Evolutionary conservation across 805 yeast genomes (phyloP).

Genomic region (Saccharomycopsis capsularis): DNA sequence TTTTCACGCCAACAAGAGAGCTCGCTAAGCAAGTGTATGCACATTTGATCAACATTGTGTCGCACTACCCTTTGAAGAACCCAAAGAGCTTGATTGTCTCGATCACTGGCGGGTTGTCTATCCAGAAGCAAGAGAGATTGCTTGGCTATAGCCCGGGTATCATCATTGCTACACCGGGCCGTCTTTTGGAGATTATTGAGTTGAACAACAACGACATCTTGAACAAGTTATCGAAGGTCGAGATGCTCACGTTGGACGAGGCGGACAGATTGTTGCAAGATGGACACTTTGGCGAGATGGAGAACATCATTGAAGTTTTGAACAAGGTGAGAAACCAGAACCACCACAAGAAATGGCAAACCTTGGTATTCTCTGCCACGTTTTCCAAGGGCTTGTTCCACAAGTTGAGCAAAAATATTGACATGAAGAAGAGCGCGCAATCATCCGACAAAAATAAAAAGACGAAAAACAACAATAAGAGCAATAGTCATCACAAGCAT

Average conservation of each 20-base stretch:
- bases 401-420: slow-evolving; percentile 45
- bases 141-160: slow-evolving; percentile 58
- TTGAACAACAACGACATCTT: slow-evolving; percentile 42
- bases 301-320: slow-evolving; percentile 64
- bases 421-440: slow-evolving; percentile 1
- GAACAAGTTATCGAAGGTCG: slow-evolving; percentile 36
- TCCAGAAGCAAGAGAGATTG: slow-evolving; percentile 85
- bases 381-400: slow-evolving; percentile 77
- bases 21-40: slow-evolving; percentile 88
- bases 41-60: slow-evolving; percentile 52
- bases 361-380: slow-evolving; percentile 92
- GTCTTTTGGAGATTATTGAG: slow-evolving; percentile 76
- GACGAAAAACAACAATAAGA: slow-evolving; percentile 22
- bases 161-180: slow-evolving; percentile 92
- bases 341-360: slow-evolving; percentile 55
- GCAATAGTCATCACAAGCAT: slow-evolving; percentile 16
- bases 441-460: slow-evolving; percentile 27
- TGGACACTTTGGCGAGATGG: slow-evolving; percentile 93
- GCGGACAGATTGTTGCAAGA: slow-evolving; percentile 94
- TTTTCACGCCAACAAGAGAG: slow-evolving; percentile 95
- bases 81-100: slow-evolving; percentile 53
- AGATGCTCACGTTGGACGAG: slow-evolving; percentile 74
- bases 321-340: slow-evolving; percentile 41
- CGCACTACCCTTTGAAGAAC: slow-evolving; percentile 39
- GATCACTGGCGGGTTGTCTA: slow-evolving; percentile 91